Base-by-base conservation (phyloP, 768 basidiomycete species). In the Coprinopsis cinerea region DNA sequence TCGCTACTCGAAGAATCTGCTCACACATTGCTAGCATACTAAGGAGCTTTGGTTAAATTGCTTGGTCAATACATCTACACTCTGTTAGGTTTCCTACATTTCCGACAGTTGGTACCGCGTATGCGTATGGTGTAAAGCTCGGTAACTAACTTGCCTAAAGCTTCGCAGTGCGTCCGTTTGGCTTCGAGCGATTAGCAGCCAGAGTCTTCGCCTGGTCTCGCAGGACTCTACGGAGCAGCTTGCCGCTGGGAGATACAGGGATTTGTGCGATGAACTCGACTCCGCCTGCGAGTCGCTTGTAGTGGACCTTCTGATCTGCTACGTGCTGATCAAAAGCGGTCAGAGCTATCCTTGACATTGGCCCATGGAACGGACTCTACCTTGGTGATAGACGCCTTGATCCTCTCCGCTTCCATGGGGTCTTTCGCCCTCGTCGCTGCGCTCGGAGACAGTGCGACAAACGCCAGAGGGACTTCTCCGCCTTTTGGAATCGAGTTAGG, bases 381-480 rank as follows among this genome's bases (percentile, higher is more conserved):
- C 70, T 78, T 73, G 18, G 61, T 60, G 34, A 84, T 77, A 0
- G 72, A 72, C 22, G 56, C 61, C 56, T 76, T 76, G 42, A 81
- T 67, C 2, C 56, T 61, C 13, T 61, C 58, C 0, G 59, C 58
- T 23, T 67, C 64, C 22, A 1, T 51, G 1, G 67, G 61, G 41
- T 66, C 60, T 28, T 61, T 47, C 20, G 58, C 53, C 25, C 67
- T 67, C 44, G 64, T 44, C 2, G 69, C 62, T 6, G 76, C 74
- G n/a, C 68, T 62, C 1, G 63, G 55, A 4, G 65, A 70, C 3
- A 84, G 69, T 1, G 79, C 80, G 2, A 87, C 74, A 56, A 79
- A 88, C 3, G 85, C 87, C 58, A 86, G 59, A 0, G 86, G 86
- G 4, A 85, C 65, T 59, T 88, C 86, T 14, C 86, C 86, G 51